Percentiles rank a stretch among this genome's conserved stretches.
phyloP scores from a whole-genome alignment of 2,329 filamentous ascomycete species.

The Chaetomiaceae sp. region DNA sequence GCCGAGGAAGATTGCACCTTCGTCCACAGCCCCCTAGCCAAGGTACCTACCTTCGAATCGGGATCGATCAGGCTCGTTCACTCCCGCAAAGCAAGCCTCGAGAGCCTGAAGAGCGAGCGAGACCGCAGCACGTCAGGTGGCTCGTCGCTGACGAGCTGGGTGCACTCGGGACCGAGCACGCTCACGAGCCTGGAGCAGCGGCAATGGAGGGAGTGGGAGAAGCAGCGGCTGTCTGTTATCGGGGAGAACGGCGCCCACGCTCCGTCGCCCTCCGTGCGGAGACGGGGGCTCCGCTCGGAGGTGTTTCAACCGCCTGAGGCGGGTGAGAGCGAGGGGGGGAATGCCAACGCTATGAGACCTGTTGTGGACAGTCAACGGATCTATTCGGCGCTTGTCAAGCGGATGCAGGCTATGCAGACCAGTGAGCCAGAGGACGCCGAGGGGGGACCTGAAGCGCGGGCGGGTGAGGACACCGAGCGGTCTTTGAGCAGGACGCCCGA shows the following conservation, averaged over 20 bases:
- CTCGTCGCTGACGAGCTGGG: conserved; percentile 68
- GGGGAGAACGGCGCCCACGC: conserved; percentile 50
- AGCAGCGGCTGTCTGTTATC: conserved; percentile 60
- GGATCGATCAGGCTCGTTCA: conserved; percentile 44
- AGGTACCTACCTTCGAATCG: conserved; percentile 47
- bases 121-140: conserved; percentile 41
- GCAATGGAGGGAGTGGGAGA: conserved; percentile 42
- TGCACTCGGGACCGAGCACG: conserved; percentile 56
- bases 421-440: conserved; percentile 21
- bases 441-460: conserved; percentile 11
- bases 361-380: conserved; percentile 54
- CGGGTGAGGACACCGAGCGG: neutral
- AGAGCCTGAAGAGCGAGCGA: conserved; percentile 42
- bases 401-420: conserved; percentile 41
- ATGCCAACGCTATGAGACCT: conserved; percentile 22
- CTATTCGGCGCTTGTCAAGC: conserved; percentile 61
- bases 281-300: conserved; percentile 27
- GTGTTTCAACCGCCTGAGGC: conserved; percentile 24
- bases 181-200: conserved; percentile 43
- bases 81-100: conserved; percentile 53
- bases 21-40: conserved; percentile 41
- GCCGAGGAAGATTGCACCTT: conserved; percentile 16
- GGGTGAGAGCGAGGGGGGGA: conserved; percentile 10
- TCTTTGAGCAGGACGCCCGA: conserved; percentile 12
- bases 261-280: conserved; percentile 36